Evolutionary conservation across 768 basidiomycete genomes (phyloP).

Genomic region (Agrocybe praecox): DNA sequence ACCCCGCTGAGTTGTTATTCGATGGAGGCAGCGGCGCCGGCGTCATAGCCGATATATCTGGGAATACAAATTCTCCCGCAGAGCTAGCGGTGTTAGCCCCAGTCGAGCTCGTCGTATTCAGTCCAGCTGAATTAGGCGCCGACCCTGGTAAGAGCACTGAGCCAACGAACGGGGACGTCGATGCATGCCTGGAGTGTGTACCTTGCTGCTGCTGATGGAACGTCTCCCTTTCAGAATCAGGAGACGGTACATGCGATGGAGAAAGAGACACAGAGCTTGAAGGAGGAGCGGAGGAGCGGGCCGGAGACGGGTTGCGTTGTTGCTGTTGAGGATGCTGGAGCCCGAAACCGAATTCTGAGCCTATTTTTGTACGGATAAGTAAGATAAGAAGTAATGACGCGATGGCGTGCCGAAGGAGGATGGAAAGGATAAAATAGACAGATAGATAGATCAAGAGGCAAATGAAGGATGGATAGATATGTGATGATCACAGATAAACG

Average conservation of each 20-base stretch:
- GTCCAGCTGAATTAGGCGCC: not conserved
- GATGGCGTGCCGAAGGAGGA: conserved; percentile 19
- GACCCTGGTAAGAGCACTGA: not conserved
- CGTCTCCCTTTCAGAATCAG: not conserved
- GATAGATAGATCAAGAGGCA: not conserved
- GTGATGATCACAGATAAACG: not conserved
- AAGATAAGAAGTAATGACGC: conserved; percentile 21
- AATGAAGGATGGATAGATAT: not conserved
- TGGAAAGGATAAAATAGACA: not conserved
- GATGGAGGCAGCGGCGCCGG: no score
- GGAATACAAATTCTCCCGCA: not conserved
- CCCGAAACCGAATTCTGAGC: not conserved
- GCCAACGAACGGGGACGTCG: not conserved
- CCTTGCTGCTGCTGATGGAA: not conserved
- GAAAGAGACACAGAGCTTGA: not conserved
- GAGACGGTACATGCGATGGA: not conserved
- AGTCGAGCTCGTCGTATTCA: not conserved
- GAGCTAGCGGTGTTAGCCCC: not conserved
- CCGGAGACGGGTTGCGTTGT: not conserved
- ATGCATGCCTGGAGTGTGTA: not conserved
- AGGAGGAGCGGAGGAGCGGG: not conserved
- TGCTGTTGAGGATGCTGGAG: not conserved
- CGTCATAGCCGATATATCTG: not conserved
- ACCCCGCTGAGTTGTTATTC: no score
- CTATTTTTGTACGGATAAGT: not conserved